Conservation (phyloP, 306 rosid genomes). For the Castanopsis chinensis region DNA sequence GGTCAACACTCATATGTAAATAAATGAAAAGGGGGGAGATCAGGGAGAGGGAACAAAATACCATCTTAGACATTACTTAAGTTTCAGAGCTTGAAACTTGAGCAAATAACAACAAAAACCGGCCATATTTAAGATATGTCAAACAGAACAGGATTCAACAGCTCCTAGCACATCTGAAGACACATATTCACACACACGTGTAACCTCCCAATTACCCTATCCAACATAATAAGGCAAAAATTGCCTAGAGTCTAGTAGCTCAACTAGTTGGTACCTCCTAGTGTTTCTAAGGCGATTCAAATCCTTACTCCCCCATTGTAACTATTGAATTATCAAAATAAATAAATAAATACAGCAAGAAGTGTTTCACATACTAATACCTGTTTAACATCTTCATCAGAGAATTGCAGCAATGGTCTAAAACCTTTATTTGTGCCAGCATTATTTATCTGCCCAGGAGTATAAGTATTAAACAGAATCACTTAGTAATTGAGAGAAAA, state of each 20-base stretch:
- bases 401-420: constrained; percentile 85
- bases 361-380: constrained; percentile 27
- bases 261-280: no score
- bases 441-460: constrained; percentile 69
- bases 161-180: not conserved
- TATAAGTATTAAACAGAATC: not conserved
- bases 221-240: not conserved
- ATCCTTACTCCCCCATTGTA: no score
- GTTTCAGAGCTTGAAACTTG: not conserved
- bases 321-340: no score
- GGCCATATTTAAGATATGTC: not conserved
- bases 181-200: not conserved
- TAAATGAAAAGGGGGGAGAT: not conserved
- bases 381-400: constrained; percentile 90
- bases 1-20: not conserved
- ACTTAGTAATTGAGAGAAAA: constrained; percentile 5
- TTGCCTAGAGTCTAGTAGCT: no score
- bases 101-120: not conserved
- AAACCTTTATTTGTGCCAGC: constrained; percentile 96
- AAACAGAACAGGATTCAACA: not conserved
- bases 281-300: no score
- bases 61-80: not conserved
- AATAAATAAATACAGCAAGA: not conserved
- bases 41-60: no score
- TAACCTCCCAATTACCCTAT: not conserved